These are phyloP conservation scores for Pythium chondricola DNA, from an alignment of 352 stramenopile species.

Conservation along the genomic window DNA sequence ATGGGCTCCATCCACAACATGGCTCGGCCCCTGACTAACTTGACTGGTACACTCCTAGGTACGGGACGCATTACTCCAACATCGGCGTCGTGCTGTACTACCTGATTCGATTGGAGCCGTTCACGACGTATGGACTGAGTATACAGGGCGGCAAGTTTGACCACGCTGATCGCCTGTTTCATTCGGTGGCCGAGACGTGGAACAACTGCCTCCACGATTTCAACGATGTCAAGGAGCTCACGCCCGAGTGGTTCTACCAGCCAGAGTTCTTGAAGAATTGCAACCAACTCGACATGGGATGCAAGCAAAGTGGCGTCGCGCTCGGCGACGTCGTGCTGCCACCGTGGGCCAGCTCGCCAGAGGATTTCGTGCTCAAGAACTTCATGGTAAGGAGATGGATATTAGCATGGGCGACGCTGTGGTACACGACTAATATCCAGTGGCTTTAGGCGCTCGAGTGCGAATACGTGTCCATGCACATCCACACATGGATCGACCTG, in stretches of 20 bases:
- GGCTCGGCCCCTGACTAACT: not conserved
- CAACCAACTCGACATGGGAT: constrained; percentile 80
- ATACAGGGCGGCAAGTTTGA: constrained; percentile 96
- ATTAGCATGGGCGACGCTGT: no score
- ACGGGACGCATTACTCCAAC: constrained; percentile 87
- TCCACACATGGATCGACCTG: constrained; percentile 89
- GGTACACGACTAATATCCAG: constrained; percentile 1
- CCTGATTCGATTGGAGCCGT: constrained; percentile 98
- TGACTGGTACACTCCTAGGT: constrained; percentile 34
- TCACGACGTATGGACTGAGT: constrained; percentile 91
- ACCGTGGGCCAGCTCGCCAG: constrained; percentile 75
- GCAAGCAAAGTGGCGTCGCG: constrained; percentile 65
- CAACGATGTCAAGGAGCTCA: constrained; percentile 92
- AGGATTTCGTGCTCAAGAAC: constrained; percentile 86
- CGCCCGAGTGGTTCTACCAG: constrained; percentile 93
- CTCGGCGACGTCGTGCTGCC: constrained; percentile 94
- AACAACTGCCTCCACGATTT: constrained; percentile 84
- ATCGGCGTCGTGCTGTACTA: constrained; percentile 98
- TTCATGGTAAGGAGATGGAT: constrained; percentile 45
- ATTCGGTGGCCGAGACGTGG: constrained; percentile 89
- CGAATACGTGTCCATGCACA: constrained; percentile 74
- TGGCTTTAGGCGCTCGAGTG: constrained; percentile 64
- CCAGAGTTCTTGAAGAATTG: constrained; percentile 87
- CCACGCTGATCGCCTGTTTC: constrained; percentile 90
- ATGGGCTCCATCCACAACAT: no score